A percentile compares a stretch with the other conserved stretches of the same genome.
These are phyloP conservation scores for Ramularia endophylla DNA, from an alignment of 2,329 filamentous ascomycete species.

Conservation along the genomic window DNA sequence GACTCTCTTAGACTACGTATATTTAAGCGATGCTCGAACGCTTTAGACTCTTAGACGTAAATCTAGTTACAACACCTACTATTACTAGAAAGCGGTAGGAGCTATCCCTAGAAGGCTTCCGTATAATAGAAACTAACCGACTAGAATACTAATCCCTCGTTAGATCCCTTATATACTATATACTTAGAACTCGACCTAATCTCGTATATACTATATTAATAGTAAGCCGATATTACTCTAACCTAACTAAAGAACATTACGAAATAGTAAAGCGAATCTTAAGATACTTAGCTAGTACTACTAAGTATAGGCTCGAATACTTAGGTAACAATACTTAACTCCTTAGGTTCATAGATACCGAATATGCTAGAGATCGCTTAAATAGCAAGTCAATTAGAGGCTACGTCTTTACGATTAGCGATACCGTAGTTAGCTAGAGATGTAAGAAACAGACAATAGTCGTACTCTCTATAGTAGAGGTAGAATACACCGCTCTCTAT, in stretches of 20 bases:
- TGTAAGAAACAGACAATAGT: slow-evolving; percentile 4
- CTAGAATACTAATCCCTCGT: slow-evolving; percentile 7
- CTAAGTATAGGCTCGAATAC: slow-evolving; percentile 1
- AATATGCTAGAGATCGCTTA: background rate
- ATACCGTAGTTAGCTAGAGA: slow-evolving; percentile 1
- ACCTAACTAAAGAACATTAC: slow-evolving; percentile 1
- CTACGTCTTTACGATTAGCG: slow-evolving; percentile 1
- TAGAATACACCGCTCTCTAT: slow-evolving; percentile 1
- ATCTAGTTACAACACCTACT: background rate
- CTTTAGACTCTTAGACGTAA: slow-evolving; percentile 1
- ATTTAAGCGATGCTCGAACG: background rate
- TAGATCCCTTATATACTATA: slow-evolving; percentile 1
- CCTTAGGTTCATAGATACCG: slow-evolving; percentile 1
- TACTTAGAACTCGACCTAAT: slow-evolving; percentile 4
- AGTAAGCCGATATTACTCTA: slow-evolving; percentile 5
- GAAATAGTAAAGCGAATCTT: background rate
- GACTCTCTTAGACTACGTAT: background rate
- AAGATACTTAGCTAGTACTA: background rate
- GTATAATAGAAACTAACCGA: background rate
- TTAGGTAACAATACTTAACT: background rate
- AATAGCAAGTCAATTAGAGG: background rate
- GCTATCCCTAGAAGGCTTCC: background rate
- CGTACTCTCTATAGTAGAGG: background rate
- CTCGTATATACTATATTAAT: slow-evolving; percentile 3
- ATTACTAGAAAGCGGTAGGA: slow-evolving; percentile 1